These are phyloP conservation scores for Solanum pinnatisectum DNA, from an alignment of 257 asterid species.

Conservation along the genomic window DNA sequence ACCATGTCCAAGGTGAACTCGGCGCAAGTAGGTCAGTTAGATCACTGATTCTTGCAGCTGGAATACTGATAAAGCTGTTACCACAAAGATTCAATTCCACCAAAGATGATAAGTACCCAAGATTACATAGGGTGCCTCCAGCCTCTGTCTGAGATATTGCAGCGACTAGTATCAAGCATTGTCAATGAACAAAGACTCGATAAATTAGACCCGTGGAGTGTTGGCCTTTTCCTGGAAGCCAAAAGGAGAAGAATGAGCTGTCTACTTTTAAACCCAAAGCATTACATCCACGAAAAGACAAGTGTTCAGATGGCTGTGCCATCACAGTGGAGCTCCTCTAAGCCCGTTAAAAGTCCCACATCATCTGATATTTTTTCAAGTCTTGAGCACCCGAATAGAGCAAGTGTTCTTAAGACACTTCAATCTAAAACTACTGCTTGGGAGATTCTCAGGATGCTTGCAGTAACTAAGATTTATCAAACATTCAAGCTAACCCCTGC, in stretches of 20 bases:
- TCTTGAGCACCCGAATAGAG: not conserved
- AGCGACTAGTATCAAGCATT: not conserved
- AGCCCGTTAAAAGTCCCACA: not conserved
- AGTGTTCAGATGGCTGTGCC: not conserved
- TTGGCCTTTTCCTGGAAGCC: too few species aligned
- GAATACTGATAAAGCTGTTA: too few species aligned
- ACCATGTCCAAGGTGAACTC: not conserved
- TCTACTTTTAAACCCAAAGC: too few species aligned
- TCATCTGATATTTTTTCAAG: not conserved
- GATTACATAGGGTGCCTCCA: too few species aligned
- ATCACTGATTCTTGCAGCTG: not conserved
- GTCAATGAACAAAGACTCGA: not conserved
- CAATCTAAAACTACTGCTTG: not conserved
- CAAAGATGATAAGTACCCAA: too few species aligned
- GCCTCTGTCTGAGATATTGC: not conserved
- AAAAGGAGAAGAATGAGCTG: too few species aligned
- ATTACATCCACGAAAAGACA: too few species aligned
- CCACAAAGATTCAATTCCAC: not conserved
- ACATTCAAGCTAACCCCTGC: too few species aligned
- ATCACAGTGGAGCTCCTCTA: not conserved
- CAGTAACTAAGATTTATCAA: not conserved
- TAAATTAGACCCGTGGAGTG: too few species aligned
- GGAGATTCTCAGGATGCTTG: not conserved
- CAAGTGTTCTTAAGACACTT: not conserved
- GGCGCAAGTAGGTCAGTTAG: not conserved